These are phyloP conservation scores for Phyllosticta citribraziliensis DNA, from an alignment of 2,329 filamentous ascomycete species.

Conservation along the genomic window DNA sequence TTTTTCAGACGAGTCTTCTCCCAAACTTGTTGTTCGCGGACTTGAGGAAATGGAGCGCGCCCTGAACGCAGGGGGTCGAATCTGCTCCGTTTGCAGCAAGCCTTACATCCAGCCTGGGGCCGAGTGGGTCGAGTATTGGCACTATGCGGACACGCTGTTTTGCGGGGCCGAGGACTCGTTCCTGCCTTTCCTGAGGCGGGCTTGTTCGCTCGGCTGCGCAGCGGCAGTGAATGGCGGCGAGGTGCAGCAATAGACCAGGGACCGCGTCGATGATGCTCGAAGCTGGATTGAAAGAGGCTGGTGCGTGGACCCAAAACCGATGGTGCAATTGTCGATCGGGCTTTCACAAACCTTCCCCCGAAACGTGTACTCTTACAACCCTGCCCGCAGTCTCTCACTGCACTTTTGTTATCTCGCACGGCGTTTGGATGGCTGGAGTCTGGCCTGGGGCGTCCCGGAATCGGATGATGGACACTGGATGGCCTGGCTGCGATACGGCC, in stretches of 20 bases:
- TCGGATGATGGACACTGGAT: not conserved
- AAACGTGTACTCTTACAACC: not conserved
- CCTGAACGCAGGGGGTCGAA: not conserved
- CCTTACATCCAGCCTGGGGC: constrained; percentile 11
- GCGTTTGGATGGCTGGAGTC: not conserved
- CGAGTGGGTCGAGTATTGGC: constrained; percentile 15
- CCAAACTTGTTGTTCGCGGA: not conserved
- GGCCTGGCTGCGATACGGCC: not conserved
- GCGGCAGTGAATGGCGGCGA: constrained; percentile 5
- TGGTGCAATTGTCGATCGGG: not conserved
- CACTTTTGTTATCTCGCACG: not conserved
- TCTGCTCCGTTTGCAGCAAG: constrained; percentile 9
- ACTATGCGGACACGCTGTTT: constrained; percentile 7
- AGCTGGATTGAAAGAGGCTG: not conserved
- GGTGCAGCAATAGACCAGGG: not conserved
- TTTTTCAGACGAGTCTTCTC: not conserved
- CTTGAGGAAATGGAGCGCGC: not conserved
- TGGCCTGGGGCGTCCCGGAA: not conserved
- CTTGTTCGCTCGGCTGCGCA: constrained; percentile 8
- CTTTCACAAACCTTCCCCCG: not conserved
- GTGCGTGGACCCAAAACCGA: not conserved
- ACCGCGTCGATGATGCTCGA: not conserved
- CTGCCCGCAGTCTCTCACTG: not conserved
- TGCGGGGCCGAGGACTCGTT: constrained; percentile 4
- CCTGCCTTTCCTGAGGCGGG: constrained; percentile 10